Percentiles rank a stretch among this genome's conserved stretches.
phyloP scores from a whole-genome alignment of 2,329 filamentous ascomycete species.

The Fusarium pseudoanthophilum region DNA sequence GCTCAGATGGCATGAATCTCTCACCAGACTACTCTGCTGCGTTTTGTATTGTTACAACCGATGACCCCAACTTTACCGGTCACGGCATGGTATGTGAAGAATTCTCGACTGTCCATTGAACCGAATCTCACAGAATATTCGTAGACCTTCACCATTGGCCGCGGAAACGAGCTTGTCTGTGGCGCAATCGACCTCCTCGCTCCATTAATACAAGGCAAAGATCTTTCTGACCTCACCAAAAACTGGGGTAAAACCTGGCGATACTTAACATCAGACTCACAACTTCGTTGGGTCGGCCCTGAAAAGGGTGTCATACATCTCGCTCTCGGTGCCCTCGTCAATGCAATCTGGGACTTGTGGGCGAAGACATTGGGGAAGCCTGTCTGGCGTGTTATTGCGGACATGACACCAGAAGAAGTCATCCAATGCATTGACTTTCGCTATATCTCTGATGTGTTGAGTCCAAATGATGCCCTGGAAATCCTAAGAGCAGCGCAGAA shows the following conservation, averaged over 20 bases:
- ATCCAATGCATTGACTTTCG: slow-evolving; percentile 91
- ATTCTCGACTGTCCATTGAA: not conserved
- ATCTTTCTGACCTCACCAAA: slow-evolving; percentile 77
- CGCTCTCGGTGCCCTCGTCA: slow-evolving; percentile 86
- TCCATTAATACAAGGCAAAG: slow-evolving; percentile 77
- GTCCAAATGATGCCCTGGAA: not conserved
- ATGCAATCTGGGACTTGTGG: slow-evolving; percentile 98
- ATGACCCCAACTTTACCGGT: slow-evolving; percentile 70
- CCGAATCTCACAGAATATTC: not conserved
- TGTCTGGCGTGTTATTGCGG: slow-evolving; percentile 87
- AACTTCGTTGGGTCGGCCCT: slow-evolving; percentile 91
- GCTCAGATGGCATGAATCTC: slow-evolving; percentile 95
- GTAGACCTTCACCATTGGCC: slow-evolving; percentile 82
- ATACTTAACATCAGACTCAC: slow-evolving; percentile 86
- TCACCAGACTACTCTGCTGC: slow-evolving; percentile 91
- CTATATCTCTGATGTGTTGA: slow-evolving; percentile 81
- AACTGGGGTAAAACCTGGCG: slow-evolving; percentile 92
- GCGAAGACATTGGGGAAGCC: slow-evolving; percentile 86
- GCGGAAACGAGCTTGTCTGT: slow-evolving; percentile 93
- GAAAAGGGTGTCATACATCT: slow-evolving; percentile 95
- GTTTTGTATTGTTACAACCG: slow-evolving; percentile 88
- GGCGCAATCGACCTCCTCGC: slow-evolving; percentile 83
- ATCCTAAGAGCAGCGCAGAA: not conserved
- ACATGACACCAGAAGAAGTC: slow-evolving; percentile 88
- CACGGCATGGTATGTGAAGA: slow-evolving; percentile 75